Conservation (phyloP, 805 yeast species). For the Phaffomyces opuntiae region DNA sequence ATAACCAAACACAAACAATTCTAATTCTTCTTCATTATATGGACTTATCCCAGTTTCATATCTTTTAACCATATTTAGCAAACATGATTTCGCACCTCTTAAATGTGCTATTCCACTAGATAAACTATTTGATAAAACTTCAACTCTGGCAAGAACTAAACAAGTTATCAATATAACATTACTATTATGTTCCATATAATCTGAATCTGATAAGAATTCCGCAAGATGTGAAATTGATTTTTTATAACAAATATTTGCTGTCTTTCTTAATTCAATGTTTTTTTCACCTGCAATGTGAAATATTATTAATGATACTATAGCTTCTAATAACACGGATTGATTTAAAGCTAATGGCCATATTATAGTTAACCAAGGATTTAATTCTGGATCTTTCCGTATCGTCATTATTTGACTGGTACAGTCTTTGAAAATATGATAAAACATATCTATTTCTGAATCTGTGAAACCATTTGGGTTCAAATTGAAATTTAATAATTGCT, state of each 20-base stretch:
- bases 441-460: neutral
- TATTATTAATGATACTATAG: neutral
- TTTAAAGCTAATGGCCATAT: neutral
- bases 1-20: neutral
- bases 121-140: neutral
- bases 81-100: slow-evolving; percentile 1
- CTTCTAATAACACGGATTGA: neutral
- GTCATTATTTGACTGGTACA: neutral
- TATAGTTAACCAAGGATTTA: neutral
- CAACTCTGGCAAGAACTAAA: neutral
- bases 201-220: neutral
- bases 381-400: neutral
- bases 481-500: neutral
- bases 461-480: neutral
- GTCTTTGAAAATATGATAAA: neutral
- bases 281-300: neutral
- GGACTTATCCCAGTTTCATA: neutral
- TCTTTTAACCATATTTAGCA: neutral
- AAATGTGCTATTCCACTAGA: neutral
- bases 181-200: neutral
- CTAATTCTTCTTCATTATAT: neutral
- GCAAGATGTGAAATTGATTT: neutral
- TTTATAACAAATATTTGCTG: neutral
- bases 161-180: neutral
- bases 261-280: neutral